Evolutionary conservation across 2,329 filamentous ascomycete genomes (phyloP).

Genomic region (Xenoacremonium recifei): DNA sequence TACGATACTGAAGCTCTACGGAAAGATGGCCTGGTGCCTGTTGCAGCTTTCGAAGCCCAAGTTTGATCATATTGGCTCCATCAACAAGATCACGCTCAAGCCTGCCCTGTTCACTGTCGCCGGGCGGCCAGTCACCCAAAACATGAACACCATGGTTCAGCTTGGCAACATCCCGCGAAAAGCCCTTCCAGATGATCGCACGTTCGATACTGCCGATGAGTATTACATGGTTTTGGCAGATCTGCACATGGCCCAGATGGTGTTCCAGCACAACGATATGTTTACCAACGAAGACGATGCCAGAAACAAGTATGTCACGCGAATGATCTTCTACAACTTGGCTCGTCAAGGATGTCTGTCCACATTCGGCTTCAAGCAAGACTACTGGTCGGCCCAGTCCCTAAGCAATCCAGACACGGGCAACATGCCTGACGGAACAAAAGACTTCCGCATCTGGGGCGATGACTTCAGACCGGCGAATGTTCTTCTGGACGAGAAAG

Average conservation of each 20-base stretch:
- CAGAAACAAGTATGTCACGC: slow-evolving; percentile 41
- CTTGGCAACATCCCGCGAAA: slow-evolving; percentile 22
- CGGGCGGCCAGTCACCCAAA: slow-evolving; percentile 37
- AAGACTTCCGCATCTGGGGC: slow-evolving; percentile 27
- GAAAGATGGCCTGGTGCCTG: slow-evolving; percentile 36
- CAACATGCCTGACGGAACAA: slow-evolving; percentile 14
- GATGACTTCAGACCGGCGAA: slow-evolving; percentile 34
- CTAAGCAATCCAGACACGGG: slow-evolving; percentile 5
- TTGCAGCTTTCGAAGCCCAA: slow-evolving; percentile 34
- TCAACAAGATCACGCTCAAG: slow-evolving; percentile 27
- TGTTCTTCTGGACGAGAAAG: slow-evolving; percentile 28
- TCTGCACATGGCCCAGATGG: slow-evolving; percentile 38
- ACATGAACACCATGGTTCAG: slow-evolving; percentile 39
- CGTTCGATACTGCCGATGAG: slow-evolving; percentile 28
- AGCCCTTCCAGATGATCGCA: slow-evolving; percentile 17
- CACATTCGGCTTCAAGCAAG: slow-evolving; percentile 26
- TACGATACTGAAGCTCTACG: slow-evolving; percentile 31
- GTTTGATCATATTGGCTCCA: slow-evolving; percentile 39
- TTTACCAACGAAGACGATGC: slow-evolving; percentile 37
- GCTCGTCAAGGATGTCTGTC: slow-evolving; percentile 26
- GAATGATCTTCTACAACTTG: slow-evolving; percentile 38
- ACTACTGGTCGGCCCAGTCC: slow-evolving; percentile 29
- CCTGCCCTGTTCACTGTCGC: slow-evolving; percentile 25
- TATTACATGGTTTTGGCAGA: slow-evolving; percentile 39
- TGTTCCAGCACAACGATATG: slow-evolving; percentile 40